These are phyloP conservation scores for Neopestalotiopsis sp. DNA, from an alignment of 2,329 filamentous ascomycete genomes.

Conservation along the genomic window DNA sequence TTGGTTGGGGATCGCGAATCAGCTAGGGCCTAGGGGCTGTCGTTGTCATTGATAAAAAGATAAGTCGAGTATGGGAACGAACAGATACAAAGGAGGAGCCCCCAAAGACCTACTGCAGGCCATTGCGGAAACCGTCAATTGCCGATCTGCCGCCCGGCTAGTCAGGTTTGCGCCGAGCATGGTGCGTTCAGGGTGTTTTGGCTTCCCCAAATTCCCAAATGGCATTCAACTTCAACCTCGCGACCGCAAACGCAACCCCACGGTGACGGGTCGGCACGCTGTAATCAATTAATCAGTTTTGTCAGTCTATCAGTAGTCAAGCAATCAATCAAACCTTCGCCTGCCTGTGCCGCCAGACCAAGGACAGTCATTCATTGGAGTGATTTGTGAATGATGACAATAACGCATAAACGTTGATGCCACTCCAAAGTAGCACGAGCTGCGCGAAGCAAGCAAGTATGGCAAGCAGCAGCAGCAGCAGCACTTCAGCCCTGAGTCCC, in stretches of 20 bases:
- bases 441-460: neutral
- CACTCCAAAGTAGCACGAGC: neutral
- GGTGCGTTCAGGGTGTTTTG: neutral
- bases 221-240: neutral
- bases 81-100: neutral
- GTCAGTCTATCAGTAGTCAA: neutral
- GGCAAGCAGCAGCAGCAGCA: neutral
- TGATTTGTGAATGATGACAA: neutral
- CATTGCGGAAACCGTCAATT: neutral
- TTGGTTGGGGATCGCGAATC: slow-evolving; percentile 4
- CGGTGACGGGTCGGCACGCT: slow-evolving; percentile 4
- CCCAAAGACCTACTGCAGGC: neutral
- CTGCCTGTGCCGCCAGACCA: neutral
- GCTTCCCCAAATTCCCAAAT: neutral
- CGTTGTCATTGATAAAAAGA: slow-evolving; percentile 3
- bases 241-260: neutral
- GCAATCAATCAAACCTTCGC: neutral
- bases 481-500: slow-evolving; percentile 8
- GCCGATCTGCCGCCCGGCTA: neutral
- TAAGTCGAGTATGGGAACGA: neutral
- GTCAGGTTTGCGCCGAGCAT: neutral
- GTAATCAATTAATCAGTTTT: neutral
- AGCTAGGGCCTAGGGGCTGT: neutral
- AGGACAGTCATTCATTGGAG: neutral
- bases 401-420: neutral